These are phyloP conservation scores for Calcarisporium arbuscula DNA, from an alignment of 2,329 filamentous ascomycete genomes.

Conservation along the genomic window DNA sequence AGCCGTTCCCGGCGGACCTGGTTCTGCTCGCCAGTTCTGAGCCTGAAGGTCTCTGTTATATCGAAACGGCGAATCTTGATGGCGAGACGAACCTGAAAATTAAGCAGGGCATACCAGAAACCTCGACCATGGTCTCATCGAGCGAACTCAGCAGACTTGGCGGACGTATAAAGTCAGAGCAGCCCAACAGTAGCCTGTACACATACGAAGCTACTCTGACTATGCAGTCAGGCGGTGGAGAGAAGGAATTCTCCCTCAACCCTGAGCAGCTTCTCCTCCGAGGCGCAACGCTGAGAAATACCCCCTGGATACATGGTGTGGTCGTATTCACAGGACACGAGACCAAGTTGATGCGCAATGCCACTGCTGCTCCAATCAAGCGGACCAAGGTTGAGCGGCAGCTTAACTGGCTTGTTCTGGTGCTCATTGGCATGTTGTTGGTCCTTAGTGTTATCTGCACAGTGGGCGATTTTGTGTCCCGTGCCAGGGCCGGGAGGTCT, in stretches of 20 bases:
- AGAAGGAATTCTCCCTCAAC: constrained; percentile 83
- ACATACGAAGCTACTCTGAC: constrained; percentile 96
- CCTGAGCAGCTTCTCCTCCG: constrained; percentile 90
- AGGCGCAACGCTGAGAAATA: constrained; percentile 91
- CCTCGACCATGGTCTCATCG: constrained; percentile 77
- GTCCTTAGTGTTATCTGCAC: constrained; percentile 83
- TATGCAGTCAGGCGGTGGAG: constrained; percentile 80
- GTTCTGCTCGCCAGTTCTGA: constrained; percentile 92
- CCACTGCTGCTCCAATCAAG: constrained; percentile 95
- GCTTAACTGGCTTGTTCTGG: constrained; percentile 88
- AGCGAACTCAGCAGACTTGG: constrained; percentile 79
- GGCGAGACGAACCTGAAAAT: constrained; percentile 98
- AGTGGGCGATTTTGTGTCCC: constrained; percentile 79
- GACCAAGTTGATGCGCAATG: constrained; percentile 98
- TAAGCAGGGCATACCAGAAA: constrained; percentile 95
- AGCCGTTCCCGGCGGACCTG: constrained; percentile 90
- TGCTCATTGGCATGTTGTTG: constrained; percentile 79
- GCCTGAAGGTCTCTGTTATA: constrained; percentile 95
- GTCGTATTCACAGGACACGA: constrained; percentile 94
- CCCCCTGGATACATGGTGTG: constrained; percentile 91
- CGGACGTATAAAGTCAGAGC: constrained; percentile 85
- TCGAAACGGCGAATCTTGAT: constrained; percentile 95
- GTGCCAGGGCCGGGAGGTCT: constrained; percentile 54
- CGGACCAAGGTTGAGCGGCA: constrained; percentile 91
- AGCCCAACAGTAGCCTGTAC: constrained; percentile 96